phyloP scores from a whole-genome alignment of 2,329 filamentous ascomycete genomes.

The Neophaeococcomyces mojaviensis region DNA sequence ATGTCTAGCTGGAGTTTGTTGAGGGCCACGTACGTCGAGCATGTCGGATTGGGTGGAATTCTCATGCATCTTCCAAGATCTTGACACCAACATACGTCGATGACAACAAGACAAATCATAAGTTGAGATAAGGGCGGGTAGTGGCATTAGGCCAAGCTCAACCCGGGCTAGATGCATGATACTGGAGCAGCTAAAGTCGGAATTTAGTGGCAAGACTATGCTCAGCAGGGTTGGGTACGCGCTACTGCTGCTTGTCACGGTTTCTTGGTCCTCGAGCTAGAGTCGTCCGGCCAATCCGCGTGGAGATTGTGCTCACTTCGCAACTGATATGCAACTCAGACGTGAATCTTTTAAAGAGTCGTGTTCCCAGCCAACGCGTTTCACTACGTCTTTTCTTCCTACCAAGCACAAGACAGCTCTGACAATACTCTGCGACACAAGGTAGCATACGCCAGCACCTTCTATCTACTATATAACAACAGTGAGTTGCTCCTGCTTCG shows the following conservation, averaged over 20 bases:
- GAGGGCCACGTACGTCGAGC: neutral
- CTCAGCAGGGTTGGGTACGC: too few species aligned
- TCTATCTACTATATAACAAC: too few species aligned
- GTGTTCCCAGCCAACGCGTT: constrained; percentile 4
- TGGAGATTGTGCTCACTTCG: neutral
- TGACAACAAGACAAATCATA: neutral
- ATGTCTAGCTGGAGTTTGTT: neutral
- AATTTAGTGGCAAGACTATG: neutral
- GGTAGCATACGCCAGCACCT: too few species aligned
- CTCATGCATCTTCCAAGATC: neutral
- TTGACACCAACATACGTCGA: neutral
- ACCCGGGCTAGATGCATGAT: neutral
- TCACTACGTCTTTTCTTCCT: neutral
- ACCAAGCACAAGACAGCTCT: neutral
- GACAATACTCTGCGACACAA: neutral
- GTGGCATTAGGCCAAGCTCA: neutral
- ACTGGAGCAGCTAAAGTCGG: neutral
- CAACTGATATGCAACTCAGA: constrained; percentile 1
- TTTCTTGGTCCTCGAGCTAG: neutral
- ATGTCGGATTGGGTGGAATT: neutral
- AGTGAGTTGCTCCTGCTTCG: too few species aligned
- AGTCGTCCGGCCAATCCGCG: constrained; percentile 6
- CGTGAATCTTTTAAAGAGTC: constrained; percentile 1
- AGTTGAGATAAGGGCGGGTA: constrained; percentile 6
- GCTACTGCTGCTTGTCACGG: constrained; percentile 4